Evolutionary conservation across 2,329 filamentous ascomycete genomes (phyloP), one percentile per base, ranked within the genome.

Genomic region (Aspergillus vadensis): DNA sequence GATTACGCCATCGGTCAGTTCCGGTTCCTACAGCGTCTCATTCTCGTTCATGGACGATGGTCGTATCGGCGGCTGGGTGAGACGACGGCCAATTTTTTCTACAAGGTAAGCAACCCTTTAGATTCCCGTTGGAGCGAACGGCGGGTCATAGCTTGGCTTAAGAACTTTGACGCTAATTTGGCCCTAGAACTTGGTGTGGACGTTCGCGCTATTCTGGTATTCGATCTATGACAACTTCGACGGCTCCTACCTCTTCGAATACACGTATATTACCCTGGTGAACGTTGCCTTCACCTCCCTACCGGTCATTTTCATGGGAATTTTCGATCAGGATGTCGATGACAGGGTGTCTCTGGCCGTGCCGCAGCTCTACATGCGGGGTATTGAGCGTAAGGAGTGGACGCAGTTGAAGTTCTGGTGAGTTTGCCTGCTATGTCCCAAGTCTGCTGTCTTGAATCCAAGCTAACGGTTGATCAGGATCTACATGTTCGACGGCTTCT

Each of bases 1-100:
- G 92, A 97, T 75, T 97, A 96, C 72, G 92, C 92, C 53, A 95
- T 97, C 73, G 92, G 91, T 1, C 92, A 97, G 76, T 97, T 97
- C 82, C 86, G 91, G 39, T 97, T 91, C 80, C 82, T 97, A 54
- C 88, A 92, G 69, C 83, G 92, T 58, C 81, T 97, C 59, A 85
- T 97, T 36, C 84, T 97, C 15, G 92, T 97, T 4, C 92, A 97
- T 72, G 92, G 92, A 59, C 86, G 93, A 59, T 97, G 92, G 92
- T 96, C 92, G n/a, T 99, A 99, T 21, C 53, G 53, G n/a, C 79
- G 55, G 21, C 55, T 57, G 21, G 44, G 53, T 10, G 53, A 55
- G 41, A 55, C 53, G 17, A 55, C 53, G 25, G 53, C 53, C 39
- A 55, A 55, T 44, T 55, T 55, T 17, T 55, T 55, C 53, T 55